phyloP scores from a whole-genome alignment of 257 asterid genomes.

The Plectranthus barbatus region DNA sequence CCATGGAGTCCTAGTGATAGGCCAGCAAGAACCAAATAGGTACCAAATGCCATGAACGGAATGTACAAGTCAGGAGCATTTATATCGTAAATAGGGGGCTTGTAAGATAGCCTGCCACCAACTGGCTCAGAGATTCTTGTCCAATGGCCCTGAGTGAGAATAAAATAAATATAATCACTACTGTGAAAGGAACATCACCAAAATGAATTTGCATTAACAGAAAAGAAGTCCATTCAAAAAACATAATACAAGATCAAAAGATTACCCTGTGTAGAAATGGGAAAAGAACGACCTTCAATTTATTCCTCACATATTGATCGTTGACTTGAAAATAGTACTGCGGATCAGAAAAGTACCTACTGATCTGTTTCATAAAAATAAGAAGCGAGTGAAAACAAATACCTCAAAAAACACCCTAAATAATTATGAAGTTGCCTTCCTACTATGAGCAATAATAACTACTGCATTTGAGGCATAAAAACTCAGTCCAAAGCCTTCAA shows the following conservation, averaged over 20 bases:
- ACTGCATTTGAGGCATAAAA: not conserved
- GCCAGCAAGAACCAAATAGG: slow-evolving; percentile 51
- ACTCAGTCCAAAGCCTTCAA: not conserved
- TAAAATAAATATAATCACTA: not conserved
- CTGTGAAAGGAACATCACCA: not conserved
- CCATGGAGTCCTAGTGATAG: slow-evolving; percentile 49
- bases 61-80: slow-evolving; percentile 57
- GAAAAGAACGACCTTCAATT: slow-evolving; percentile 47
- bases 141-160: slow-evolving; percentile 47
- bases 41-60: slow-evolving; percentile 56
- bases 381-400: not conserved
- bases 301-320: slow-evolving; percentile 50
- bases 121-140: slow-evolving; percentile 59
- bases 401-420: not conserved
- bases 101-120: slow-evolving; percentile 54
- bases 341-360: slow-evolving; percentile 53
- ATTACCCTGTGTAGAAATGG: slow-evolving; percentile 53
- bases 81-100: slow-evolving; percentile 56
- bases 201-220: not conserved
- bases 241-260: not conserved
- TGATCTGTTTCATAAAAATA: slow-evolving; percentile 32
- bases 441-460: not conserved
- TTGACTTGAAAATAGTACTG: slow-evolving; percentile 62
- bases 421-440: not conserved
- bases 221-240: not conserved